phyloP scores from a whole-genome alignment of 257 asterid genomes.

The Vinca minor region DNA sequence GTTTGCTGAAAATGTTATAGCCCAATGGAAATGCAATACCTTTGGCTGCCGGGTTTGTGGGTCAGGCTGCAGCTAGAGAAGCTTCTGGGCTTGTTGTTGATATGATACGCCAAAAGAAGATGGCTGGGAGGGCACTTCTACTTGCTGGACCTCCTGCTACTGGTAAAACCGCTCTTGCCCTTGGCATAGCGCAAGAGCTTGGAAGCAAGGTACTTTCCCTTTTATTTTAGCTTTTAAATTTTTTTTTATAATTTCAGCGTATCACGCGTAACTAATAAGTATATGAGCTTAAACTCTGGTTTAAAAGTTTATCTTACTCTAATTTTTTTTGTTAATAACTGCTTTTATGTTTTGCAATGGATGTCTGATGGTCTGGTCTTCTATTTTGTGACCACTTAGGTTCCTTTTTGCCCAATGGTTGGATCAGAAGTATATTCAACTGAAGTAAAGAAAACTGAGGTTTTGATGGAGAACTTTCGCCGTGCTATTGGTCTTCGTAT shows the following conservation, averaged over 20 bases:
- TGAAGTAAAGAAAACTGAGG: slow-evolving; percentile 95
- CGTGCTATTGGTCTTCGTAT: slow-evolving; percentile 95
- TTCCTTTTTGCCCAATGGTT: slow-evolving; percentile 98
- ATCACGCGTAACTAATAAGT: not conserved
- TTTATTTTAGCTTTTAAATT: not conserved
- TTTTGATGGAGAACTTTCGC: slow-evolving; percentile 85
- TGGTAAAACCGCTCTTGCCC: slow-evolving; percentile 96
- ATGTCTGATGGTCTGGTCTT: not conserved
- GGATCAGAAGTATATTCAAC: slow-evolving; percentile 98
- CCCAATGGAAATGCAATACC: slow-evolving; percentile 73
- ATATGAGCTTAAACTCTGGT: not conserved
- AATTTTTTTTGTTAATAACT: no score
- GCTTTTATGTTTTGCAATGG: not conserved
- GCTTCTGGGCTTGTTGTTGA: slow-evolving; percentile 88
- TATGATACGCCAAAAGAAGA: slow-evolving; percentile 94
- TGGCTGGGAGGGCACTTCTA: slow-evolving; percentile 89
- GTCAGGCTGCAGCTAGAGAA: slow-evolving; percentile 90
- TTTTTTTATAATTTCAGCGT: not conserved
- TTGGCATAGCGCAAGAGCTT: slow-evolving; percentile 88
- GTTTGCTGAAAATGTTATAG: slow-evolving; percentile 5
- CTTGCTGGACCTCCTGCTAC: slow-evolving; percentile 98
- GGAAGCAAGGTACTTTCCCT: slow-evolving; percentile 70
- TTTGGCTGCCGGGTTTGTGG: slow-evolving; percentile 94
- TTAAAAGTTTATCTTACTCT: not conserved
- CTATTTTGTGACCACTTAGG: slow-evolving; percentile 37